Evolutionary conservation across 352 stramenopile species (phyloP).

Genomic region (Globisporangium lucens): DNA sequence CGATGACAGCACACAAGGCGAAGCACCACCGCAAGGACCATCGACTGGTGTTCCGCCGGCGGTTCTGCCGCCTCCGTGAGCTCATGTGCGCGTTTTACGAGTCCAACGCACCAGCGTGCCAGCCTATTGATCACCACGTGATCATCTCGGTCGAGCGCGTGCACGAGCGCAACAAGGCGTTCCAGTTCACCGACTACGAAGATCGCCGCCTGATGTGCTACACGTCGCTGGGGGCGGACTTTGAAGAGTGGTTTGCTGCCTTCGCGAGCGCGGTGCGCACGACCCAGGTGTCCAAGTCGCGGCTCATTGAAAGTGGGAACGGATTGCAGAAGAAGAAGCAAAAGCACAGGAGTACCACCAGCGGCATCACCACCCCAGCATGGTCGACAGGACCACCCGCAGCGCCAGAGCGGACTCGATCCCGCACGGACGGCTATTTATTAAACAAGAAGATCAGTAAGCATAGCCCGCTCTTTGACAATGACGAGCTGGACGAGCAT

Average conservation of each 20-base stretch:
- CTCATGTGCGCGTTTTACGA: constrained; percentile 43
- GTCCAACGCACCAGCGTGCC: constrained; percentile 16
- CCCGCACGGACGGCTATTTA: constrained; percentile 3
- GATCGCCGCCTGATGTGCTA: constrained; percentile 37
- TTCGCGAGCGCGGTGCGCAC: constrained; percentile 33
- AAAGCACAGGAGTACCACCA: background rate
- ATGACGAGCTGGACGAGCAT: constrained; percentile 17
- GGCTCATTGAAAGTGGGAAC: background rate
- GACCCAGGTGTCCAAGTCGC: constrained; percentile 35
- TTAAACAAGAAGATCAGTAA: background rate
- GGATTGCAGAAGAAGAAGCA: background rate
- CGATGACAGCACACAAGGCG: background rate
- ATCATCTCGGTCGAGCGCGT: constrained; percentile 37
- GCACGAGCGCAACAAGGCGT: constrained; percentile 48
- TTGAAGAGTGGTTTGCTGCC: constrained; percentile 42
- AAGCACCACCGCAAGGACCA: background rate
- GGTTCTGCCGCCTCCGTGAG: constrained; percentile 39
- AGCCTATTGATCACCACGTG: constrained; percentile 29
- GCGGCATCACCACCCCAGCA: background rate
- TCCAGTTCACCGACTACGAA: constrained; percentile 43
- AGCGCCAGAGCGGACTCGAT: background rate
- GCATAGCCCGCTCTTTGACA: background rate
- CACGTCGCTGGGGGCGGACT: constrained; percentile 36
- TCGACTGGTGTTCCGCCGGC: constrained; percentile 20
- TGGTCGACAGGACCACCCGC: background rate